A percentile compares a stretch with the other conserved stretches of the same genome.
phyloP scores from a whole-genome alignment of 495 filamentous ascomycete genomes.

The Penicillium bialowiezense region DNA sequence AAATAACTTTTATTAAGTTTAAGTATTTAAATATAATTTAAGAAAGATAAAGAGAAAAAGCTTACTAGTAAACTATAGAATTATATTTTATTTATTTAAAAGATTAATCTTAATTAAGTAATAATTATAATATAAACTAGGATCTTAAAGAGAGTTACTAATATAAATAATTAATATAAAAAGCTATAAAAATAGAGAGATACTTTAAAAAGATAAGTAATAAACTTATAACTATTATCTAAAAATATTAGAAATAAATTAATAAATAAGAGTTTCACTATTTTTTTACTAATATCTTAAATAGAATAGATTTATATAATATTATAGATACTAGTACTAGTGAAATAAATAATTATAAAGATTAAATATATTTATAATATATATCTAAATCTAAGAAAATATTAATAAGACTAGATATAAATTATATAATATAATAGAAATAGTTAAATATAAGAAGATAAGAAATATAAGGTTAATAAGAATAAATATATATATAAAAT shows the following conservation, averaged over 20 bases:
- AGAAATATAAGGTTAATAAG: neutral
- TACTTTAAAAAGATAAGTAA: constrained; percentile 18
- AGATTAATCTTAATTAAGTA: neutral
- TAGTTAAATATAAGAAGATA: neutral
- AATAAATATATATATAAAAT: too few species aligned
- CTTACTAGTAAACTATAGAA: constrained; percentile 17
- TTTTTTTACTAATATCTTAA: constrained; percentile 3
- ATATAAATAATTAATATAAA: constrained; percentile 19
- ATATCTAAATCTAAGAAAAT: neutral
- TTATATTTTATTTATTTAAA: constrained; percentile 3
- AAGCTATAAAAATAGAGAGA: constrained; percentile 23
- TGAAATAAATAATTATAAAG: constrained; percentile 1
- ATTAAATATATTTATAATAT: constrained; percentile 3
- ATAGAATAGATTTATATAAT: constrained; percentile 3
- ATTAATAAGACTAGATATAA: neutral
- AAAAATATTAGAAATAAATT: constrained; percentile 13
- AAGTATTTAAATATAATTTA: neutral
- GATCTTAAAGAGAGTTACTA: constrained; percentile 17
- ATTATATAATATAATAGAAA: constrained; percentile 2
- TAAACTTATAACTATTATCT: constrained; percentile 14
- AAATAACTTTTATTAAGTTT: constrained; percentile 3
- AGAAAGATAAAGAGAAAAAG: neutral
- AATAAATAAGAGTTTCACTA: constrained; percentile 13
- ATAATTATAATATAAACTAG: constrained; percentile 11
- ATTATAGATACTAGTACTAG: constrained; percentile 10